A percentile compares a stretch with the other conserved stretches of the same genome.
These are phyloP conservation scores for Epicoccum sorghinum DNA, from an alignment of 2,329 filamentous ascomycete genomes.

Conservation along the genomic window DNA sequence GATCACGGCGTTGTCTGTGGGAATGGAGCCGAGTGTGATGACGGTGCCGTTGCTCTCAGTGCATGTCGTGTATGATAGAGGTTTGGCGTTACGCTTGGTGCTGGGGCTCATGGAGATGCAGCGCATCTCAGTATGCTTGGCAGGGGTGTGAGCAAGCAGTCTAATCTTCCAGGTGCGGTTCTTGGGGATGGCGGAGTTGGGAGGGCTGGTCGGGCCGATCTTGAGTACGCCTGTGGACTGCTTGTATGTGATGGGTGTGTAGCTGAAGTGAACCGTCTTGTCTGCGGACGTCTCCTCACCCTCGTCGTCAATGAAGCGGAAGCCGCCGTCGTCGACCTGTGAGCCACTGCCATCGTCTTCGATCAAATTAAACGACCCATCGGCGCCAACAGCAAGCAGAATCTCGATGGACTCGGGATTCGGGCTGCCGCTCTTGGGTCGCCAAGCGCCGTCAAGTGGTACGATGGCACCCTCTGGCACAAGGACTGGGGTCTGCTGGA, in stretches of 20 bases:
- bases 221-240: conserved; percentile 44
- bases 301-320: conserved; percentile 52
- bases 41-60: conserved; percentile 35
- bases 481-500: conserved; percentile 61
- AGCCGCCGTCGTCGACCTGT: conserved; percentile 44
- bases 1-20: conserved; percentile 30
- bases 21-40: conserved; percentile 30
- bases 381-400: conserved; percentile 52
- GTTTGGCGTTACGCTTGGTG: conserved; percentile 36
- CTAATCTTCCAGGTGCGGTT: conserved; percentile 40
- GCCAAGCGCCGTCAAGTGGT: conserved; percentile 56
- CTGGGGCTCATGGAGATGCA: conserved; percentile 30
- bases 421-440: conserved; percentile 55
- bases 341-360: conserved; percentile 54
- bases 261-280: conserved; percentile 40
- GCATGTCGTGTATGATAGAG: conserved; percentile 21
- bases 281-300: conserved; percentile 27
- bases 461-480: conserved; percentile 64
- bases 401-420: conserved; percentile 59
- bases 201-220: conserved; percentile 40
- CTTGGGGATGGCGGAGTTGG: conserved; percentile 36
- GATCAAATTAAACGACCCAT: conserved; percentile 57
- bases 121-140: conserved; percentile 23
- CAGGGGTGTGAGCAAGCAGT: conserved; percentile 38
- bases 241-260: conserved; percentile 47